Conservation (phyloP, 495 filamentous ascomycete species). For the Penicillium argentinense region DNA sequence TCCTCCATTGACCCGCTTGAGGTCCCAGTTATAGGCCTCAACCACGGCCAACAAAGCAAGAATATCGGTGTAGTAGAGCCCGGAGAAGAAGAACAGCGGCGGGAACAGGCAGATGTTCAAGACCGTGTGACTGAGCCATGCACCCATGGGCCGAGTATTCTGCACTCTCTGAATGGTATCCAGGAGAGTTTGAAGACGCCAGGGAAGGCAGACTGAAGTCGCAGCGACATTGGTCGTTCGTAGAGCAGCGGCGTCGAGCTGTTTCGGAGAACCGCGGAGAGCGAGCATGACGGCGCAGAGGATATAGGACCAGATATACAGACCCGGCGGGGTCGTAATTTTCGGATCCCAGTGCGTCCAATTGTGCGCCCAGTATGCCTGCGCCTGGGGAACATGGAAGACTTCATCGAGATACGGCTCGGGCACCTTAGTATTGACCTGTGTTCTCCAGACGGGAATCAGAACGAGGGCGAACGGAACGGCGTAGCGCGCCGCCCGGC, state of each 20-base stretch:
- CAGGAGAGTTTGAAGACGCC: slow-evolving; percentile 41
- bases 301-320: slow-evolving; percentile 63
- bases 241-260: slow-evolving; percentile 38
- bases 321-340: slow-evolving; percentile 91
- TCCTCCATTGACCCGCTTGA: slow-evolving; percentile 31
- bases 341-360: slow-evolving; percentile 90
- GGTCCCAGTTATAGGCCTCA: slow-evolving; percentile 62
- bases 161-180: slow-evolving; percentile 37
- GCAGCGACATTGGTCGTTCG: slow-evolving; percentile 43
- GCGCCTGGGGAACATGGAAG: slow-evolving; percentile 92
- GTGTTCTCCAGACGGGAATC: slow-evolving; percentile 39
- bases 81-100: slow-evolving; percentile 91
- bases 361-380: slow-evolving; percentile 74
- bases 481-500: slow-evolving; percentile 41
- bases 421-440: slow-evolving; percentile 52
- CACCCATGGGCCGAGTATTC: slow-evolving; percentile 39
- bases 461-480: slow-evolving; percentile 43
- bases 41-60: slow-evolving; percentile 60
- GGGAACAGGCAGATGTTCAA: slow-evolving; percentile 87
- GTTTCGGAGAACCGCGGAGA: slow-evolving; percentile 39
- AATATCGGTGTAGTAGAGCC: slow-evolving; percentile 92
- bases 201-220: slow-evolving; percentile 38
- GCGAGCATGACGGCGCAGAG: slow-evolving; percentile 34
- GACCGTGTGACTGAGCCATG: slow-evolving; percentile 58
- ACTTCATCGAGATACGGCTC: slow-evolving; percentile 93